These are phyloP conservation scores for Aegilops speltoides DNA, from an alignment of 176 grass and related monocot species.

Conservation along the genomic window DNA sequence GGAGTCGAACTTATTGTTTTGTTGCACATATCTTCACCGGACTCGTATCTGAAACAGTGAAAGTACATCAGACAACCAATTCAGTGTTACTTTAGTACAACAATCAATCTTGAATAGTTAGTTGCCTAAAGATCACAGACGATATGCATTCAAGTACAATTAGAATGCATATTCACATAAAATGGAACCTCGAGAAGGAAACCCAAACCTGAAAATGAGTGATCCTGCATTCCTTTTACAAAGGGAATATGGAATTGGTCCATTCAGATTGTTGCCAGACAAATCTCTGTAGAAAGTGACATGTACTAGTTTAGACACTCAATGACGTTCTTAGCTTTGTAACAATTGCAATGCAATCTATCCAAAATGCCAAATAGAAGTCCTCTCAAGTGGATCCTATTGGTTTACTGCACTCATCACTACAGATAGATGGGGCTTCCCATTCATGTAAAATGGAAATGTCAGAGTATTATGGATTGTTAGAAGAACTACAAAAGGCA, in stretches of 20 bases:
- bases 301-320: not conserved
- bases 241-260: not conserved
- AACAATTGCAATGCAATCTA: not conserved
- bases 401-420: not conserved
- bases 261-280: not conserved
- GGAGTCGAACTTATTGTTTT: not conserved
- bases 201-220: not conserved
- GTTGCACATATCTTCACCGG: not conserved
- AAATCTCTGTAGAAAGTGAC: conserved; percentile 12
- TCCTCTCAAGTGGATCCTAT: not conserved
- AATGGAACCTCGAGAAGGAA: not conserved
- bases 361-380: not conserved
- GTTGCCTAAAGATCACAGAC: not conserved
- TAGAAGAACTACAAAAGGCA: not conserved
- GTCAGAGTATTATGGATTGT: not conserved
- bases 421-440: not conserved
- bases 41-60: not conserved
- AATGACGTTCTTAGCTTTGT: not conserved
- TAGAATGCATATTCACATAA: not conserved
- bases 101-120: not conserved
- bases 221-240: not conserved
- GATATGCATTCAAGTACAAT: not conserved
- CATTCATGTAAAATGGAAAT: not conserved
- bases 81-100: not conserved
- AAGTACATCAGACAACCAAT: not conserved